Base-by-base conservation (phyloP, 768 basidiomycete genomes). In the Suillus subalutaceus region DNA sequence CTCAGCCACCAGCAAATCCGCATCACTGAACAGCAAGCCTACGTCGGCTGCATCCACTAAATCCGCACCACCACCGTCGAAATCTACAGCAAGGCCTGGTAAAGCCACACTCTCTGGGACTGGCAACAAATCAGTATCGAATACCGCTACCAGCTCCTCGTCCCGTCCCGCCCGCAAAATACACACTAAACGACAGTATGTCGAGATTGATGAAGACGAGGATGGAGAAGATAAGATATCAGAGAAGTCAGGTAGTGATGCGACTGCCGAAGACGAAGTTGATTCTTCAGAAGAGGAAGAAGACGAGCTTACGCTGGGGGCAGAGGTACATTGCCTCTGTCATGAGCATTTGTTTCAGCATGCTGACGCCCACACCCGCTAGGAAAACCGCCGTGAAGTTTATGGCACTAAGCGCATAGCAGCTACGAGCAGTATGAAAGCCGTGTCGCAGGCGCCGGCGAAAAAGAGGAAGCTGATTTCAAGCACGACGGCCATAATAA, bases 221-320 rank as follows among this genome's bases (percentile, higher is more conserved):
- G 61, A 68, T 59, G 69, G n/a, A 35, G 69, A 79, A 15, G 71
- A 59, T n/a, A 44, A 48, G 30, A 48, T 40, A 60, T 68, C 37
- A 40, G 64, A 40, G 59, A 63, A 62, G 67, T 70, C 60, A 67
- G 64, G 63, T 13, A 68, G 66, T 30, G 43, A 59, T 32, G 67
- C 60, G 5, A 69, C 69, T 62, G 61, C 63, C 18, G 72, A 66
- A 26, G 67, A 69, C 59, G 66, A 67, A 43, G 76, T 77, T 44
- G 77, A 85, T 18, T 18, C 40, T 13, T 43, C 26, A 20, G 59
- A 60, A 43, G 59, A 58, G n/a, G 88, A 83, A 13, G 86, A 87
- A 5, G 88, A 90, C 67, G 87, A 89, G 69, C 72, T 90, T 38
- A 81, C 85, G 80, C 84, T 90, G 75, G 86, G 85, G 35, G 78